Conservation (phyloP, 345 rosid species). For the Aegle marmelos region DNA sequence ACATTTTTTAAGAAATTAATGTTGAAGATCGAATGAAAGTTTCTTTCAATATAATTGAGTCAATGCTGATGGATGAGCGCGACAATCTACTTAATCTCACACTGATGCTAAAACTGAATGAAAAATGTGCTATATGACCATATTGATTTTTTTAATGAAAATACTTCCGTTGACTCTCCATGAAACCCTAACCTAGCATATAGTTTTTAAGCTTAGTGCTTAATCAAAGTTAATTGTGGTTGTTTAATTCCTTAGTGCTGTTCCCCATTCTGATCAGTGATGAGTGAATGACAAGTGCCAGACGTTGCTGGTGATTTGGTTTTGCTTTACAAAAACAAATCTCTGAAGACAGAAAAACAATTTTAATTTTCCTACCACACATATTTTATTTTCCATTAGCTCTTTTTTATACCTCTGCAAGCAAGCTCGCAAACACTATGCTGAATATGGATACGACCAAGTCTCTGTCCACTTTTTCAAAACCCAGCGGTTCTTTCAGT, state of each 20-base stretch:
- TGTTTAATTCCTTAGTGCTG: background rate
- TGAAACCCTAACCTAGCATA: background rate
- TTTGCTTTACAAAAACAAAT: slow-evolving; percentile 20
- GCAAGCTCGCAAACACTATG: slow-evolving; percentile 8
- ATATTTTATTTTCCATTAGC: background rate
- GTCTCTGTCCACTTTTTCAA: slow-evolving; percentile 16
- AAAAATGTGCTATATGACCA: background rate
- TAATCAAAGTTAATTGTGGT: background rate
- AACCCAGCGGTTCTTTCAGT: slow-evolving; percentile 22
- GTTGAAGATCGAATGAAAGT: background rate
- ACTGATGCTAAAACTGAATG: background rate
- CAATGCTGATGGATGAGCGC: background rate
- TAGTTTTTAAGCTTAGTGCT: background rate
- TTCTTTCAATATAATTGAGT: background rate
- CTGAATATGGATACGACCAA: slow-evolving; percentile 20
- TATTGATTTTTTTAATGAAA: background rate
- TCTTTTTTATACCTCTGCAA: slow-evolving; percentile 4
- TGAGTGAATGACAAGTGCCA: slow-evolving; percentile 24
- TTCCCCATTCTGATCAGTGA: background rate
- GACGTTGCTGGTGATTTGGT: background rate
- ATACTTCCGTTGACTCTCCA: background rate
- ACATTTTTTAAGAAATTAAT: background rate
- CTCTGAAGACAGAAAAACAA: slow-evolving; percentile 13
- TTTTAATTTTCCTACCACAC: background rate
- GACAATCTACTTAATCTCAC: background rate